Evolutionary conservation across 1,284 basidiomycete species (phyloP), one percentile per base, ranked within the genome.

Genomic region (Meira nashicola): DNA sequence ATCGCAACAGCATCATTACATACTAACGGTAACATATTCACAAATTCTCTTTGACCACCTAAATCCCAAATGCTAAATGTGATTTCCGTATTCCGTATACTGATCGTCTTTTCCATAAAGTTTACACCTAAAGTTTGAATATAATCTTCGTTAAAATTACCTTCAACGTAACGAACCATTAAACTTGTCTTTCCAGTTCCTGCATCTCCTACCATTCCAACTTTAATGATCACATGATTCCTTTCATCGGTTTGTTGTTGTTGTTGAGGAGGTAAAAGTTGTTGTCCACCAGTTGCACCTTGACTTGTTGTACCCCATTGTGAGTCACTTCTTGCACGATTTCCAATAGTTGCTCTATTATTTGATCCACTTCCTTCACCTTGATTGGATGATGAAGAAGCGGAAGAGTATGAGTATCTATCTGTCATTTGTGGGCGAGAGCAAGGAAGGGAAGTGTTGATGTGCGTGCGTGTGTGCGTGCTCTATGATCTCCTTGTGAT

Each of bases 51-150:
- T 79, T 97, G 93, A 38, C 93, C 56, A 23, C 94, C 94, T 49
- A 98, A 82, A 83, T 97, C 94, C 94, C 94, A 97, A 79, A 98
- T 95, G 68, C 92, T 95, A 82, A 98, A 97, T 2, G 92, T 97
- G 81, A 97, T 96, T 59, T 95, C 94, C 56, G 93, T 97, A 79
- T 94, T 88, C 67, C 93, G 87, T 70, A 97, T 94, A 58, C 89
- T 89, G 73, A 97, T 96, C 39, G 92, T 92, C 83, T 95, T 96
- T 83, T 96, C 93, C 93, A 97, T 96, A 80, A 96, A 96, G 81
- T 96, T 96, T 82, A 96, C 93, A 21, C 61, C 75, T 80, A 96
- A 86, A 81, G 93, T 96, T 84, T 97, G 94, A 79, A 97, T 96
- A 81, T 97, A 97, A 81, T 97, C 93, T 83, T 96, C 93, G 81